Base-by-base conservation (phyloP, 306 rosid genomes). In the Trifolium pratense region DNA sequence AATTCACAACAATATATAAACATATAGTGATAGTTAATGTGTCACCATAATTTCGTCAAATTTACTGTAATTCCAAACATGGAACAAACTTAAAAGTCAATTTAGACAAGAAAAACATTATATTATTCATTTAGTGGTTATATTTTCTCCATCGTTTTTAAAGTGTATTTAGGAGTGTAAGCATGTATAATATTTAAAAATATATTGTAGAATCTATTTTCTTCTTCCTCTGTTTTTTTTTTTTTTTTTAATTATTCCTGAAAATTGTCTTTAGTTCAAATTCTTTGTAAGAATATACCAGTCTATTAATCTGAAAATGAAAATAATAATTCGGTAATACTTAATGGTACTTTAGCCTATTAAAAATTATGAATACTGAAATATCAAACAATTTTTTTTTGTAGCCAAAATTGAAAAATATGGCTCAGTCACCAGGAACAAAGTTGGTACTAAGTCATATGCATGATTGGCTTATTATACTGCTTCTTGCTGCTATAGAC, bases 391-490 rank as follows among this genome's bases (percentile, higher is more conserved):
- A 43, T 6, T 14, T 46, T 15, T 46, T 5, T 49, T 73, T 59
- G 58, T 29, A 79, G 79, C 37, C 40, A 79, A 13, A 66, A 21
- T 52, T 34, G 65, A 31, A 34, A 57, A 79, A 68, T 13, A 81
- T 81, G 84, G 25, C 23, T 66, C n/a, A n/a, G n/a, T 3, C 81
- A 1, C 42, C 86, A 42, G 86, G 85, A 76, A 16, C 52, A 18
- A 66, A 69, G 43, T 57, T 86, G 81, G 57, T 76, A 49, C 53
- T 70, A 43, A 7, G 12, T 66, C 88, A 84, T 59, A 73, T 8
- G 72, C 75, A 69, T 5, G 88, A 86, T 78, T 86, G 88, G 90
- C 21, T 86, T 2, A 65, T 84, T 75, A 78, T 86, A 66, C 9
- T 81, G 10, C 26, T 84, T 73, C 88, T 86, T 39, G 84, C 14